These are phyloP conservation scores for Batkoa obscura DNA, from an alignment of 371 early-diverging fungal species.

Conservation along the genomic window DNA sequence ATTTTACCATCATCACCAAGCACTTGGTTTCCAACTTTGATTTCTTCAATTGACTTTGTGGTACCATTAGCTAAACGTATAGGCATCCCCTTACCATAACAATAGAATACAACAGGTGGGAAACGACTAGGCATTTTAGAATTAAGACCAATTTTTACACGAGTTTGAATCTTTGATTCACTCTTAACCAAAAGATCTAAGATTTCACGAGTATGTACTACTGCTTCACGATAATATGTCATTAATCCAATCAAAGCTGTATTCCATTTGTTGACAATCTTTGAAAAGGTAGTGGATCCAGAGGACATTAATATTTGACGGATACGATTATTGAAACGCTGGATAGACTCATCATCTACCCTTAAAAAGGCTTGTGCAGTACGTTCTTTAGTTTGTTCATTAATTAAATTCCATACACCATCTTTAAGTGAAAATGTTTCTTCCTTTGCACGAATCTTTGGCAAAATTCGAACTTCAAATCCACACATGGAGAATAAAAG, in stretches of 20 bases:
- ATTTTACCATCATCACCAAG: slow-evolving; percentile 8
- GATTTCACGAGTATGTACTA: slow-evolving; percentile 90
- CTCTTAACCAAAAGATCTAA: slow-evolving; percentile 84
- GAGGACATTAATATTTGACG: slow-evolving; percentile 95
- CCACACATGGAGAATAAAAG: slow-evolving; percentile 69
- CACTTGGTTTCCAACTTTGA: slow-evolving; percentile 9
- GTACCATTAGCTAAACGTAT: slow-evolving; percentile 12
- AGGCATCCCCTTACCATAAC: slow-evolving; percentile 4
- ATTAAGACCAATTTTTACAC: slow-evolving; percentile 98
- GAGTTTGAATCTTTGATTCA: slow-evolving; percentile 97
- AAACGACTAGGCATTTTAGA: slow-evolving; percentile 98
- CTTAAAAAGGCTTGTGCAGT: slow-evolving; percentile 92
- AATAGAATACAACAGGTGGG: slow-evolving; percentile 91
- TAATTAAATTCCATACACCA: slow-evolving; percentile 92
- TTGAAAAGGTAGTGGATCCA: slow-evolving; percentile 92
- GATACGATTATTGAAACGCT: slow-evolving; percentile 86
- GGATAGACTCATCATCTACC: slow-evolving; percentile 83
- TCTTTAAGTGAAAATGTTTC: slow-evolving; percentile 85
- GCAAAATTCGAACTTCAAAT: slow-evolving; percentile 78
- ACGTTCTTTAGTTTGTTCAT: slow-evolving; percentile 91
- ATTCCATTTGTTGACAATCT: slow-evolving; percentile 96
- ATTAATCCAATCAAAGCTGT: slow-evolving; percentile 87
- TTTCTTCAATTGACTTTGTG: slow-evolving; percentile 6
- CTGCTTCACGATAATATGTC: slow-evolving; percentile 96
- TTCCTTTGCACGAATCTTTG: slow-evolving; percentile 63